These are phyloP conservation scores for Boletus rubroflammeus DNA, from an alignment of 768 basidiomycete species.

Conservation along the genomic window DNA sequence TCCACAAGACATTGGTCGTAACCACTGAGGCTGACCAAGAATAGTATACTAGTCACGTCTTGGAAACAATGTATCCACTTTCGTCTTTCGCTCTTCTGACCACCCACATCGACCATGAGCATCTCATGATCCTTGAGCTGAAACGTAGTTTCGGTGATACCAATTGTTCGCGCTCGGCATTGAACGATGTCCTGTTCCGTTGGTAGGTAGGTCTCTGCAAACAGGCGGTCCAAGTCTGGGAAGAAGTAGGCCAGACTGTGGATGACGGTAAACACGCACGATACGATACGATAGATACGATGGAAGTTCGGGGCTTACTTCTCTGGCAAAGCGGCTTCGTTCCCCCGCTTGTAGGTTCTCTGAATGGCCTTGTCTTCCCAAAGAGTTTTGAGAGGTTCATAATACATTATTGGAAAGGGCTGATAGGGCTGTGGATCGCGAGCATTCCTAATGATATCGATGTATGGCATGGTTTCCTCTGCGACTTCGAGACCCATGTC, in stretches of 20 bases:
- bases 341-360: slow-evolving; percentile 74
- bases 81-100: slow-evolving; percentile 88
- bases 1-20: slow-evolving; percentile 95
- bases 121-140: slow-evolving; percentile 73
- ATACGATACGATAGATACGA: not conserved
- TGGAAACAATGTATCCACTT: slow-evolving; percentile 97
- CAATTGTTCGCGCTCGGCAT: slow-evolving; percentile 82
- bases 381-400: slow-evolving; percentile 61
- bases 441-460: slow-evolving; percentile 64
- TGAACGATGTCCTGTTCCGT: slow-evolving; percentile 86
- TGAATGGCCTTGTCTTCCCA: slow-evolving; percentile 79
- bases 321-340: slow-evolving; percentile 89
- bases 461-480: slow-evolving; percentile 53
- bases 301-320: slow-evolving; percentile 50
- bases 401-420: slow-evolving; percentile 67
- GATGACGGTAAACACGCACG: not conserved
- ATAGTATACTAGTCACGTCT: slow-evolving; percentile 90
- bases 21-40: slow-evolving; percentile 86
- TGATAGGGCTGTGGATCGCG: slow-evolving; percentile 76
- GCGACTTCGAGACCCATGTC: slow-evolving; percentile 78
- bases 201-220: slow-evolving; percentile 67
- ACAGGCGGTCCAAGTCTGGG: slow-evolving; percentile 73
- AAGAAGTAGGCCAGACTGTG: slow-evolving; percentile 73
- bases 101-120: slow-evolving; percentile 92
- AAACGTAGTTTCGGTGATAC: slow-evolving; percentile 88